A percentile compares a stretch with the other conserved stretches of the same genome.
Evolutionary conservation across 169 alveolate species (phyloP).

Genomic region (Cryptosporidium xiaoi): DNA sequence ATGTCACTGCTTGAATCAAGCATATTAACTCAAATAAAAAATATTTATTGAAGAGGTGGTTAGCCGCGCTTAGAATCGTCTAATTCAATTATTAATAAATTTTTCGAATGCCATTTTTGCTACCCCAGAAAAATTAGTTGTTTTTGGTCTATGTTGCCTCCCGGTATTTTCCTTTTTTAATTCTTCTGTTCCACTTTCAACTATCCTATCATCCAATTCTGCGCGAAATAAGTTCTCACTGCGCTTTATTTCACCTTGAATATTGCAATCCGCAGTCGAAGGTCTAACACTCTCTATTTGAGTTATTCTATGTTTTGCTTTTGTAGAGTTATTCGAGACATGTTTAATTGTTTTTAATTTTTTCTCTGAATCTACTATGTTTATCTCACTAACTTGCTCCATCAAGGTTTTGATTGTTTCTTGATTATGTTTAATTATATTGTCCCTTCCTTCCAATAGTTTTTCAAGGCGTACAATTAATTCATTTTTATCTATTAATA

Average conservation of each 20-base stretch:
- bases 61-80: neutral
- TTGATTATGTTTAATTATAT: constrained; percentile 49
- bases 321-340: neutral
- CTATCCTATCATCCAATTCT: neutral
- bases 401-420: constrained; percentile 23
- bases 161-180: neutral
- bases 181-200: neutral
- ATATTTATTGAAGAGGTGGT: neutral
- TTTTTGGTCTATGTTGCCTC: neutral
- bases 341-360: neutral
- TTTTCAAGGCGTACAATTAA: constrained; percentile 49
- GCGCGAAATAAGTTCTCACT: neutral
- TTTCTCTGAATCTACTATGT: constrained; percentile 1
- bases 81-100: constrained; percentile 4
- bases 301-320: neutral
- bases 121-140: constrained; percentile 22
- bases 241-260: neutral
- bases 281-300: constrained; percentile 15
- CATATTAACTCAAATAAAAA: constrained; percentile 14
- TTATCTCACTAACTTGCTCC: constrained; percentile 23
- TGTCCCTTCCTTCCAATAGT: constrained; percentile 57
- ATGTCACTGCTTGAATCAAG: constrained; percentile 53
- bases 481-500: constrained; percentile 48
- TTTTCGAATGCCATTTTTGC: constrained; percentile 72
- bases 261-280: constrained; percentile 14